Evolutionary conservation across 2,329 filamentous ascomycete species (phyloP).

Genomic region (Aspergillus phoenicis): DNA sequence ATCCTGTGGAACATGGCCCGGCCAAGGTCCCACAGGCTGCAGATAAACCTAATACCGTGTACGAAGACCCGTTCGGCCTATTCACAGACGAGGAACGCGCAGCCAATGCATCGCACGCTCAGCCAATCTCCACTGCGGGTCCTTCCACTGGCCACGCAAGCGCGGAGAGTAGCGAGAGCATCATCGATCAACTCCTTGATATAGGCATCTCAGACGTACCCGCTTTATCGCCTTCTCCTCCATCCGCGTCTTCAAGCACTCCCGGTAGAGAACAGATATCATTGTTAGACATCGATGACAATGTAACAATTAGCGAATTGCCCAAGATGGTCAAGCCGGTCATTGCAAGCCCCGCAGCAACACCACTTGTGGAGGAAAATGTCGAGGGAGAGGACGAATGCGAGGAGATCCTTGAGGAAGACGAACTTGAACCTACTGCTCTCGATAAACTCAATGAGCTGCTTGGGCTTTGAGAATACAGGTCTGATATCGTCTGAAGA

Average conservation of each 20-base stretch:
- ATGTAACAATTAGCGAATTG: neutral
- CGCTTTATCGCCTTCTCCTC: neutral
- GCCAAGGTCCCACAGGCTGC: too few relatives aligned
- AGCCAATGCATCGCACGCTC: neutral
- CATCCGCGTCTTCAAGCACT: neutral
- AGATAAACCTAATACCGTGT: neutral
- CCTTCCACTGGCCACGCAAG: neutral
- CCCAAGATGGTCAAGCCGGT: neutral
- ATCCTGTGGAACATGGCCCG: neutral
- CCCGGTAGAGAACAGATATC: neutral
- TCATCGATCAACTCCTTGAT: constrained; percentile 25
- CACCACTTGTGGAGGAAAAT: neutral
- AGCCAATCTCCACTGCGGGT: neutral
- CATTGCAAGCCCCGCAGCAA: neutral
- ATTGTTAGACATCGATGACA: constrained; percentile 22
- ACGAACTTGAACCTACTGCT: constrained; percentile 27
- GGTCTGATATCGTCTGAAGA: neutral
- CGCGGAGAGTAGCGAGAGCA: constrained; percentile 2
- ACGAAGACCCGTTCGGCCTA: constrained; percentile 21
- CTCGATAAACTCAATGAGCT: constrained; percentile 30
- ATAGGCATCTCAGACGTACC: constrained; percentile 19
- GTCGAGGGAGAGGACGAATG: neutral
- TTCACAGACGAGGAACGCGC: constrained; percentile 11
- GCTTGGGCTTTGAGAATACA: constrained; percentile 16
- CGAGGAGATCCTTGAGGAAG: constrained; percentile 29